These are phyloP conservation scores for Fusarium albidum DNA, from an alignment of 2,329 filamentous ascomycete species.

Conservation along the genomic window DNA sequence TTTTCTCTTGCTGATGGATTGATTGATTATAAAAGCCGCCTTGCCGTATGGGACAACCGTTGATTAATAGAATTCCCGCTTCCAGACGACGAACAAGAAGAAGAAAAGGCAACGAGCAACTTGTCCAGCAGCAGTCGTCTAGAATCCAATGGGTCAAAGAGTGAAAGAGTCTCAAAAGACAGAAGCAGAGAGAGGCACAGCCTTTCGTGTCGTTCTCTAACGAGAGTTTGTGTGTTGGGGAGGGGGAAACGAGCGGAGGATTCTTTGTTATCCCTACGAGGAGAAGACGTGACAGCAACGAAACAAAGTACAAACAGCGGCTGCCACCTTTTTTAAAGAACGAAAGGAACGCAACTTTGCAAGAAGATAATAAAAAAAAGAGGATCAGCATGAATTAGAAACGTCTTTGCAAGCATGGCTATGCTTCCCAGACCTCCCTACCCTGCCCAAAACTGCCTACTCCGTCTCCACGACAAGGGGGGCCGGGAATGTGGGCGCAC, in stretches of 20 bases:
- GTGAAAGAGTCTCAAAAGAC: slow-evolving; percentile 15
- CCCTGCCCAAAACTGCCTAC: slow-evolving; percentile 16
- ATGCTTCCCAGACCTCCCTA: too few species aligned
- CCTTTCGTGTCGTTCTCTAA: slow-evolving; percentile 27
- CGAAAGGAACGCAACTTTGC: slow-evolving; percentile 6
- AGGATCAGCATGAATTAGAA: slow-evolving; percentile 6
- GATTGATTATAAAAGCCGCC: too few species aligned
- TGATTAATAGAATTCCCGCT: not conserved
- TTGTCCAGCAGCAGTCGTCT: slow-evolving; percentile 36
- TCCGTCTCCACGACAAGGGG: slow-evolving; percentile 30
- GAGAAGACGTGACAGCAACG: slow-evolving; percentile 3
- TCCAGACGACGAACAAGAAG: not conserved
- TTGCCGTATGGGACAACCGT: too few species aligned
- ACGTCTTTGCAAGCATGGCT: too few species aligned
- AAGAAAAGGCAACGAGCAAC: slow-evolving; percentile 24
- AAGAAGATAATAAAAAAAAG: not conserved
- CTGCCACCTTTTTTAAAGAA: slow-evolving; percentile 24
- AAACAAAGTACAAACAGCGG: slow-evolving; percentile 6
- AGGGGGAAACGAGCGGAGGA: slow-evolving; percentile 21
- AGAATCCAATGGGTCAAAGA: slow-evolving; percentile 16
- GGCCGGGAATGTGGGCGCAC: slow-evolving; percentile 31
- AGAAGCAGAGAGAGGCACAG: slow-evolving; percentile 34
- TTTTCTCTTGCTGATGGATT: too few species aligned
- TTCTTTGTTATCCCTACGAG: slow-evolving; percentile 24
- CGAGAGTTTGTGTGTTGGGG: slow-evolving; percentile 12